Percentiles rank a stretch among this genome's conserved stretches.
Conservation (phyloP, 129 eudicot genomes). For the Helichrysum umbraculigerum region DNA sequence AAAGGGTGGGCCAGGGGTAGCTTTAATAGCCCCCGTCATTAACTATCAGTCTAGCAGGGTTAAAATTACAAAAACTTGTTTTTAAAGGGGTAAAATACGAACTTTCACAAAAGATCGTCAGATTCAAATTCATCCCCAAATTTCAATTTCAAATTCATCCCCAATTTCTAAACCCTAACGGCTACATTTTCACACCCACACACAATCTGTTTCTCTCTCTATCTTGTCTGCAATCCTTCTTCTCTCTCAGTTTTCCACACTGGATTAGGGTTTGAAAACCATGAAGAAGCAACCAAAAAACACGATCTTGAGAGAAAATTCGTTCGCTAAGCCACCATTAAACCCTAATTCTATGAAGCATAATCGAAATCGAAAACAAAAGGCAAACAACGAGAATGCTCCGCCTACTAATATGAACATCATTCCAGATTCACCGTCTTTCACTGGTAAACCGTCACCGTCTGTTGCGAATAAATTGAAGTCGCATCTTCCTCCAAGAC, state of each 20-base stretch:
- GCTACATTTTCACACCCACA: slow-evolving; percentile 45
- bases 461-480: slow-evolving; percentile 43
- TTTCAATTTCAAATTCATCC: too few species aligned
- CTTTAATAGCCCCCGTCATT: too few species aligned
- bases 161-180: slow-evolving; percentile 30
- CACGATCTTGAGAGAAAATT: slow-evolving; percentile 42
- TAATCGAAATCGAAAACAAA: slow-evolving; percentile 44
- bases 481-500: slow-evolving; percentile 80
- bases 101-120: too few species aligned
- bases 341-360: slow-evolving; percentile 43
- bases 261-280: slow-evolving; percentile 9
- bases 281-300: slow-evolving; percentile 74
- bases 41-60: too few species aligned
- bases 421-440: slow-evolving; percentile 30
- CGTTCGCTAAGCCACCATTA: slow-evolving; percentile 17
- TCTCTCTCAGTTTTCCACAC: slow-evolving; percentile 17
- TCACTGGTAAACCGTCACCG: slow-evolving; percentile 38
- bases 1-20: too few species aligned
- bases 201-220: slow-evolving; percentile 32
- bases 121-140: too few species aligned
- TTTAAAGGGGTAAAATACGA: too few species aligned
- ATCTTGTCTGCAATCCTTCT: slow-evolving; percentile 21
- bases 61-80: too few species aligned
- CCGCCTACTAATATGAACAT: slow-evolving; percentile 50
- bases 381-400: slow-evolving; percentile 58